Conservation (phyloP, 1,284 basidiomycete genomes). For the Filobasidium uniguttulatum region DNA sequence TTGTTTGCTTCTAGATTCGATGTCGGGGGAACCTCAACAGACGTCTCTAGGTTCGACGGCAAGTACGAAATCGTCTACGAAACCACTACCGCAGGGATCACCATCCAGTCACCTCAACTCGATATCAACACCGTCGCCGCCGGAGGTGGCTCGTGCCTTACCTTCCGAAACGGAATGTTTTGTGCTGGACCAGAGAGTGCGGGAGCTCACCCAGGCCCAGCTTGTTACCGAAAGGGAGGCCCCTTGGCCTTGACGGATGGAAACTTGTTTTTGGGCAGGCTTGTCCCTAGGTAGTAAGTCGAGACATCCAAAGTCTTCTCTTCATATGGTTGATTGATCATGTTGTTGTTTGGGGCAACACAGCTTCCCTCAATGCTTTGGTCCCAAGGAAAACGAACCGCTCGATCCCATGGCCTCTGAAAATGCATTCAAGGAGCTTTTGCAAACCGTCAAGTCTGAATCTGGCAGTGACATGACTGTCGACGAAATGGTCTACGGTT, state of each 20-base stretch:
- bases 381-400: slow-evolving; percentile 66
- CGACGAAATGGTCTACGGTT: slow-evolving; percentile 63
- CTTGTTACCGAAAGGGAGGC: slow-evolving; percentile 61
- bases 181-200: slow-evolving; percentile 63
- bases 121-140: slow-evolving; percentile 82
- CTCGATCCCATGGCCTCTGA: slow-evolving; percentile 58
- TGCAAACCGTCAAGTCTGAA: slow-evolving; percentile 49
- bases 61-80: slow-evolving; percentile 79
- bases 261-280: slow-evolving; percentile 65
- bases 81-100: slow-evolving; percentile 78
- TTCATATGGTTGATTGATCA: slow-evolving; percentile 6
- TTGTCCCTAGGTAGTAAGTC: slow-evolving; percentile 52
- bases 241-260: slow-evolving; percentile 75
- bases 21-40: slow-evolving; percentile 74
- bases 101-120: slow-evolving; percentile 73
- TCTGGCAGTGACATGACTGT: slow-evolving; percentile 47
- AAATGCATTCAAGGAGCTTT: slow-evolving; percentile 51
- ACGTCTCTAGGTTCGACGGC: slow-evolving; percentile 76
- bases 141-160: slow-evolving; percentile 70
- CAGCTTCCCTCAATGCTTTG: slow-evolving; percentile 72
- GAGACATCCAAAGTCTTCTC: slow-evolving; percentile 25
- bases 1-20: slow-evolving; percentile 6
- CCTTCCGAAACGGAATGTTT: slow-evolving; percentile 67
- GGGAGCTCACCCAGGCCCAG: slow-evolving; percentile 70
- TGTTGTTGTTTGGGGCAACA: neutral